These are phyloP conservation scores for Zygosaccharomyces sapae DNA, from an alignment of 1,139 yeast species.

Conservation along the genomic window DNA sequence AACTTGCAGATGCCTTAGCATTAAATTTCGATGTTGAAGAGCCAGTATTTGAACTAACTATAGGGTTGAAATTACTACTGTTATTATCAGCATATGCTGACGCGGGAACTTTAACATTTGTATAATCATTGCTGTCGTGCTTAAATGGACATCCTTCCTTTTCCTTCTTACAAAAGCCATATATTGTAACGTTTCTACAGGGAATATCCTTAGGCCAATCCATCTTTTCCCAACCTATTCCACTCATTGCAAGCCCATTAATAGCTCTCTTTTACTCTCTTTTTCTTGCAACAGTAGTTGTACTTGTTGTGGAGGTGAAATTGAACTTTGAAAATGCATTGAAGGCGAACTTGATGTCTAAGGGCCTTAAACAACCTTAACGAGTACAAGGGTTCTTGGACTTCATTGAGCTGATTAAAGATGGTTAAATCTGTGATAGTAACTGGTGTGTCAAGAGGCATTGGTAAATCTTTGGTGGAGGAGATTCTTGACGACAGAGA, in stretches of 20 bases:
- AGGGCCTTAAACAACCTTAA: background rate
- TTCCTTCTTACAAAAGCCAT: constrained; percentile 86
- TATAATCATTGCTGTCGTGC: constrained; percentile 40
- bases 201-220: constrained; percentile 73
- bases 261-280: background rate
- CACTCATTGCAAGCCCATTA: background rate
- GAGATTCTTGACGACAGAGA: constrained; percentile 44
- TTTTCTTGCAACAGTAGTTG: background rate
- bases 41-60: background rate
- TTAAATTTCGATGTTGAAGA: constrained; percentile 28
- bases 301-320: background rate
- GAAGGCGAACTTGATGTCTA: background rate
- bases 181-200: constrained; percentile 78
- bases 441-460: constrained; percentile 76
- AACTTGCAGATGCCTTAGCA: constrained; percentile 35
- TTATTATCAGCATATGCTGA: background rate
- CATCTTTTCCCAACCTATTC: constrained; percentile 28
- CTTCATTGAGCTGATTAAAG: background rate
- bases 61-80: constrained; percentile 14
- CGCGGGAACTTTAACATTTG: constrained; percentile 6
- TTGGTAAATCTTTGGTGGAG: constrained; percentile 69
- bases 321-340: background rate
- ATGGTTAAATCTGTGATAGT: constrained; percentile 44
- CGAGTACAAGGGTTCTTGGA: background rate
- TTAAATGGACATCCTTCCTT: constrained; percentile 85